Evolutionary conservation across 164 flowering plant genomes (phyloP).

Genomic region (Vitis rupestris): DNA sequence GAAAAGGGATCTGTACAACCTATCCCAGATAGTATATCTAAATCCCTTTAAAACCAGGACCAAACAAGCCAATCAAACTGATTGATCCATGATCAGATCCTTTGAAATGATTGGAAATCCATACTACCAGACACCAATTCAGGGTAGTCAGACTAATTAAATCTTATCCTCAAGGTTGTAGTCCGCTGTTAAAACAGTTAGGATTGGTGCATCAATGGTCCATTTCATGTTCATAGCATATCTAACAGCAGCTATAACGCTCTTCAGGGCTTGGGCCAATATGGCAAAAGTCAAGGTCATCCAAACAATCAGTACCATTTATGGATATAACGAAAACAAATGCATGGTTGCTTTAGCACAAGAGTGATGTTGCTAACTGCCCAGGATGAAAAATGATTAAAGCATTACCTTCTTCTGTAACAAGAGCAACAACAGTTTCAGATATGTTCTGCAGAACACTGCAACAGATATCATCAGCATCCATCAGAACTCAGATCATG

Average conservation of each 20-base stretch:
- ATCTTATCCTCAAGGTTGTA: not conserved
- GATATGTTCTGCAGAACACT: constrained; percentile 86
- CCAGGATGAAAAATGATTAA: not conserved
- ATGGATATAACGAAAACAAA: not conserved
- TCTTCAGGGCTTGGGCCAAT: not conserved
- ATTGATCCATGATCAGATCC: too few relatives aligned
- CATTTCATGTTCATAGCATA: not conserved
- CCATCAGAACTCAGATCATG: constrained; percentile 12
- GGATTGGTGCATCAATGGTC: not conserved
- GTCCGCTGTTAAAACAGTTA: not conserved
- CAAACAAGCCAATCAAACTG: too few relatives aligned
- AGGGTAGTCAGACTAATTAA: not conserved
- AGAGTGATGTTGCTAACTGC: not conserved
- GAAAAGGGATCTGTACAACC: too few relatives aligned
- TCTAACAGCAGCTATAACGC: not conserved
- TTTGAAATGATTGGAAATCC: too few relatives aligned
- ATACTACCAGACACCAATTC: too few relatives aligned
- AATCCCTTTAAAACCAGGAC: too few relatives aligned
- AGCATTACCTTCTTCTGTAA: constrained; percentile 70
- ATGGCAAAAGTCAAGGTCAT: not conserved
- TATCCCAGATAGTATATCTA: too few relatives aligned
- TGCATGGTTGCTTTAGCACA: not conserved
- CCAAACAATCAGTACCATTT: not conserved
- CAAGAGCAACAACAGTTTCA: constrained; percentile 72
- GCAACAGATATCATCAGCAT: constrained; percentile 19